Evolutionary conservation across 352 stramenopile genomes (phyloP), one percentile per base, ranked within the genome.

Genomic region (Globisporangium sylvaticum): DNA sequence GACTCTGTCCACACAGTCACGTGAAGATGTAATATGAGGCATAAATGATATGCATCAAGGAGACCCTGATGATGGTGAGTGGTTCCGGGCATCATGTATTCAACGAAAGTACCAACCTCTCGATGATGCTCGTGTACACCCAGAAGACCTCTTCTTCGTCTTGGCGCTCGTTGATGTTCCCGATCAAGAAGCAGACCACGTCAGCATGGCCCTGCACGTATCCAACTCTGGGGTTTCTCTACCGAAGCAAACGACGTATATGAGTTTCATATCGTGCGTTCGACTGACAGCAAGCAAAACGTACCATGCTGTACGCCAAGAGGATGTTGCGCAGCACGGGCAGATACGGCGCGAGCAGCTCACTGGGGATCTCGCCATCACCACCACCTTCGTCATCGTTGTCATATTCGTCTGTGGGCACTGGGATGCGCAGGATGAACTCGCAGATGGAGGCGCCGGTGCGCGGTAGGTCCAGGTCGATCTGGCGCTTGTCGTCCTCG

Each of bases 191-290:
- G 57, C 84, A 90, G 37, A 92, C 58, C 1, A 92, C 70, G 29
- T 92, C 84, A 32, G 81, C 82, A 44, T 92, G 84, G 52, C 84
- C 84, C 61, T 92, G 84, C 1, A 92, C 81, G 61, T 92, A 92
- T 0, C 84, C 84, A n/a, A 92, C 79, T 27, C 82, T 78, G 42
- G 79, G 72, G 56, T 91, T 92, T 37, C 82, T 70, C 80, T 91
- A 1, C 24, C 6, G 22, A 5, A 18, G 5, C 62, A 34, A 20
- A 18, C 18, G 29, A 42, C 22, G 3, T 27, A 27, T 22, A 15
- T 48, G 37, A 46, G 12, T 5, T 46, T 15, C 37, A 46, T 46
- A 46, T 8, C 31, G 7, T 37, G 31, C 31, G 31, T 7, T 12
- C 0, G 15, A 58, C 7, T 22, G 42, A 22, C 50, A 20, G 39